Percentiles rank a stretch among this genome's conserved stretches.
Evolutionary conservation across 75 land plant genomes (phyloP).

Genomic region (Pseudotsuga menziesii): DNA sequence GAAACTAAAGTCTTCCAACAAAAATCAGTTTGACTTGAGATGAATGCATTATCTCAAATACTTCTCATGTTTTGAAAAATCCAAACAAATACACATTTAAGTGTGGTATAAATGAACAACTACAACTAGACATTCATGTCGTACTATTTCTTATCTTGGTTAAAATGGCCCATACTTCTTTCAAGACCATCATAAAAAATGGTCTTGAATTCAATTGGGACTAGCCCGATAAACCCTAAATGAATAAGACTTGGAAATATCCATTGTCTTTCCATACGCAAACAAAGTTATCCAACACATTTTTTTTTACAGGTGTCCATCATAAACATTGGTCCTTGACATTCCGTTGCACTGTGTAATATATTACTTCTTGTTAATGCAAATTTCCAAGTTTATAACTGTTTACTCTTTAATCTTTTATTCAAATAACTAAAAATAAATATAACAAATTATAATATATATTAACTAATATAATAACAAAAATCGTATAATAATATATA

Average conservation of each 20-base stretch:
- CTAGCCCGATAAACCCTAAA: not conserved
- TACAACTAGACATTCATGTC: not conserved
- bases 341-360: too few relatives aligned
- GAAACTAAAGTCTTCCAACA: not conserved
- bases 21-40: not conserved
- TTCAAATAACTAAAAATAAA: not conserved
- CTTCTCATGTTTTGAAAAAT: not conserved
- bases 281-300: not conserved
- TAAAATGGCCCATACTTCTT: not conserved
- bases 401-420: not conserved
- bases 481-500: too few relatives aligned
- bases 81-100: not conserved
- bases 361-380: not conserved
- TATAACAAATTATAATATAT: too few relatives aligned
- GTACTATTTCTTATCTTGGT: not conserved
- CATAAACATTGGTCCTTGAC: not conserved
- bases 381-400: not conserved
- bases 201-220: not conserved
- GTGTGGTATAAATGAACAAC: not conserved
- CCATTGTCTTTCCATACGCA: not conserved
- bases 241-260: not conserved
- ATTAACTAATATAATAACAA: too few relatives aligned
- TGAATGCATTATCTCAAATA: not conserved
- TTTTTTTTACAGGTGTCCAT: not conserved
- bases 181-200: not conserved